phyloP scores from a whole-genome alignment of 495 filamentous ascomycete species.

The Monascus purpureus region DNA sequence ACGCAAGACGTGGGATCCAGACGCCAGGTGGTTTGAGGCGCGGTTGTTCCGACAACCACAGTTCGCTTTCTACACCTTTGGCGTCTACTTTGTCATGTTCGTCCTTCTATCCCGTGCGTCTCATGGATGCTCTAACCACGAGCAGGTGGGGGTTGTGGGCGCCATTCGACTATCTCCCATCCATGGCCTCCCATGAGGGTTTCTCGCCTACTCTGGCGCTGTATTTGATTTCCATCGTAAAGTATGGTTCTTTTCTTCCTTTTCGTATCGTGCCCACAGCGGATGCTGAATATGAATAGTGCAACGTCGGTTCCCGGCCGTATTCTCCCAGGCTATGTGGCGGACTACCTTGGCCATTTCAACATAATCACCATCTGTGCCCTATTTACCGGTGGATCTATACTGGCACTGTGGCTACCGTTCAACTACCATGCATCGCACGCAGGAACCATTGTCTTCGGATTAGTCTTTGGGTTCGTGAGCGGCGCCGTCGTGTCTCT shows the following conservation, averaged over 20 bases:
- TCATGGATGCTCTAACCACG: too few species aligned
- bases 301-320: constrained; percentile 15
- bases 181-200: too few species aligned
- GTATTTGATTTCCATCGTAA: too few species aligned
- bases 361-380: constrained; percentile 16
- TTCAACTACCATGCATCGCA: constrained; percentile 5
- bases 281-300: background rate
- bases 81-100: constrained; percentile 14
- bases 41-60: constrained; percentile 8
- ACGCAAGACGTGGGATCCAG: constrained; percentile 8
- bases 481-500: constrained; percentile 22
- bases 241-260: too few species aligned
- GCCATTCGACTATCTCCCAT: too few species aligned
- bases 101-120: background rate
- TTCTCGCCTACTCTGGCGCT: too few species aligned
- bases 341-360: constrained; percentile 19
- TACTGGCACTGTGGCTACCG: constrained; percentile 22
- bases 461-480: constrained; percentile 17
- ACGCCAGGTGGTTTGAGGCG: too few species aligned
- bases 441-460: constrained; percentile 15
- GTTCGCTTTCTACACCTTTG: constrained; percentile 22
- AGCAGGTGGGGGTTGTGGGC: too few species aligned
- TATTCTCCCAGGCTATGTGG: constrained; percentile 12
- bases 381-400: constrained; percentile 9
- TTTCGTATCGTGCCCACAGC: too few species aligned